A percentile compares a stretch with the other conserved stretches of the same genome.
Evolutionary conservation across 768 basidiomycete species (phyloP).

Genomic region (Phylloporus arenicola): DNA sequence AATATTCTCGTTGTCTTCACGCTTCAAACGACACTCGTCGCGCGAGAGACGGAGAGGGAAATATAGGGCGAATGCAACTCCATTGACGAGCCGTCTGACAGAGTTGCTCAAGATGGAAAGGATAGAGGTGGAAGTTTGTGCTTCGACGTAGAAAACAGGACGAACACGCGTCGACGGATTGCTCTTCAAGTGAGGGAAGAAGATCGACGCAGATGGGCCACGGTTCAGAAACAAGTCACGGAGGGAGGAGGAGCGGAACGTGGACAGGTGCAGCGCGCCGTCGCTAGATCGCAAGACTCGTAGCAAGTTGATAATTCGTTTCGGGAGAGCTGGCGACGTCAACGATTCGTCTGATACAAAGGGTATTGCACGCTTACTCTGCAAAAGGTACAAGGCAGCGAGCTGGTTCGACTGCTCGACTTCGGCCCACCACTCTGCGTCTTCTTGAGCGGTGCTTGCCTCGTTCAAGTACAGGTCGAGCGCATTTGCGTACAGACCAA

Average conservation of each 20-base stretch:
- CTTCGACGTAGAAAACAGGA: conserved; percentile 5
- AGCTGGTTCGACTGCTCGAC: conserved; percentile 54
- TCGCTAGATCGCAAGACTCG: conserved; percentile 39
- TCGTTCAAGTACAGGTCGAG: conserved; percentile 61
- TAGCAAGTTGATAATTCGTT: conserved; percentile 30
- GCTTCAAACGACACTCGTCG: conserved; percentile 63
- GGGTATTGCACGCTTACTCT: conserved; percentile 50
- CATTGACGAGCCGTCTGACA: conserved; percentile 10
- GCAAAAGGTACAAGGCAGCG: conserved; percentile 63
- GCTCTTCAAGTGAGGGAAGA: conserved; percentile 60
- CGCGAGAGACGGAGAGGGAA: conserved; percentile 59
- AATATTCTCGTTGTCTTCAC: conserved; percentile 52
- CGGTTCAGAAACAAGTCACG: conserved; percentile 44
- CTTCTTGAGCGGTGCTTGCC: conserved; percentile 64
- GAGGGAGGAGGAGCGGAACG: conserved; percentile 45
- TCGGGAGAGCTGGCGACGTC: conserved; percentile 21
- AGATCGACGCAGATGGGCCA: conserved; percentile 47
- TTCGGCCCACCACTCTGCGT: conserved; percentile 83
- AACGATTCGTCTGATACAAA: background rate
- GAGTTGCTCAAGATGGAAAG: conserved; percentile 6
- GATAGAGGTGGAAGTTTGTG: conserved; percentile 6
- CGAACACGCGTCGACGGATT: conserved; percentile 19
- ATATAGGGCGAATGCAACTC: conserved; percentile 11
- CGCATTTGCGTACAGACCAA: conserved; percentile 58
- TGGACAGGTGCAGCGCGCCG: conserved; percentile 42